phyloP scores from a whole-genome alignment of 139 green algal genomes.

The Prasinococcaceae sp. region DNA sequence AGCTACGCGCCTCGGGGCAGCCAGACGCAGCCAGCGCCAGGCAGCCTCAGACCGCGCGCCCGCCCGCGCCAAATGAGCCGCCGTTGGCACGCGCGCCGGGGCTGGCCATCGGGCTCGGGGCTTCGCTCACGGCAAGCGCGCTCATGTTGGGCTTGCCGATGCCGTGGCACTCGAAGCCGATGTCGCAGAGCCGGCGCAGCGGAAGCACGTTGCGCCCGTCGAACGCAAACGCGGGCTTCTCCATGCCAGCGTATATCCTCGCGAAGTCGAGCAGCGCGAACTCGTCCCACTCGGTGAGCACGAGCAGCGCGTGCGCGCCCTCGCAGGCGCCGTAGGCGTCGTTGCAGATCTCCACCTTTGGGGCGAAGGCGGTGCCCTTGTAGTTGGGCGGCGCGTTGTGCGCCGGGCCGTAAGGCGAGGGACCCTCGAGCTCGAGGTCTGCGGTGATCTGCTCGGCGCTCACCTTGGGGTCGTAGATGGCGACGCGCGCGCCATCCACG shows the following conservation, averaged over 20 bases:
- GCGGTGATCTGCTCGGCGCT: conserved; percentile 57
- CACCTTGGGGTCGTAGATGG: conserved; percentile 86
- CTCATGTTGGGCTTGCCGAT: conserved; percentile 97
- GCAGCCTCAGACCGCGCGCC: too few relatives aligned
- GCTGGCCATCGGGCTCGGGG: too few relatives aligned
- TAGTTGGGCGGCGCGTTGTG: neutral
- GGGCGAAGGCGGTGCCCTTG: too few relatives aligned
- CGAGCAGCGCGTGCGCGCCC: conserved; percentile 65
- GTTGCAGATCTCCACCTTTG: too few relatives aligned
- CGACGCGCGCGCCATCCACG: conserved; percentile 47
- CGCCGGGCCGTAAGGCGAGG: conserved; percentile 82
- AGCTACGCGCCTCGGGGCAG: too few relatives aligned
- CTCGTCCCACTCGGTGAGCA: conserved; percentile 98
- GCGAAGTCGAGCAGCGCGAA: conserved; percentile 76
- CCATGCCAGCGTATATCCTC: conserved; percentile 69
- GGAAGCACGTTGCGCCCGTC: conserved; percentile 93
- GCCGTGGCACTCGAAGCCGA: conserved; percentile 94
- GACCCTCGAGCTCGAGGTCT: conserved; percentile 69
- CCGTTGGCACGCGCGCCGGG: too few relatives aligned
- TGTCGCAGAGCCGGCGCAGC: conserved; percentile 68
- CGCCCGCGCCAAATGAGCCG: too few relatives aligned
- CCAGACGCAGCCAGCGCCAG: too few relatives aligned
- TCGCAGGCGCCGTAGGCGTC: conserved; percentile 38
- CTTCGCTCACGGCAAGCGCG: too few relatives aligned
- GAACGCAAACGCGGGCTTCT: conserved; percentile 97